Conservation (phyloP, 164 flowering plant species). For the Euptelea pleiosperma region DNA sequence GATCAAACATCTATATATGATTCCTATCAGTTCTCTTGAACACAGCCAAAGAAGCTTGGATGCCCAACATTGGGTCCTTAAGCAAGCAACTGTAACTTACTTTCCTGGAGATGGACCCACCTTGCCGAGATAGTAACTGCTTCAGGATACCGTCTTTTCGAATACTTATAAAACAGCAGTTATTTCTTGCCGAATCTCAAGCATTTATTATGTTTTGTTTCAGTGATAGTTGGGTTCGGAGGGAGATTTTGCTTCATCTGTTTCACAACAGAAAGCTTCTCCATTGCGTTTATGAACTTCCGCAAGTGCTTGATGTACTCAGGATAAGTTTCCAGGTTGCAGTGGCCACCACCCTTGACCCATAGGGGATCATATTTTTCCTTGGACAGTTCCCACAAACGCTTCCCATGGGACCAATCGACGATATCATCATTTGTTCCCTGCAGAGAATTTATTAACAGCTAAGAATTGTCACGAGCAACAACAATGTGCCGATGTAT, state of each 20-base stretch:
- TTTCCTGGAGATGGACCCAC: conserved; percentile 4
- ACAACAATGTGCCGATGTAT: conserved; percentile 6
- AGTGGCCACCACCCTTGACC: conserved; percentile 96
- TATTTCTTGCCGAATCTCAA: conserved; percentile 73
- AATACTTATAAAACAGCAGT: conserved; percentile 5
- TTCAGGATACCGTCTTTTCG: not conserved
- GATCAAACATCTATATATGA: conserved; percentile 10
- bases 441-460: conserved; percentile 36
- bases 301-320: conserved; percentile 92
- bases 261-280: conserved; percentile 60
- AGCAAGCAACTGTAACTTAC: conserved; percentile 1
- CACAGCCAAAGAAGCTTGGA: conserved; percentile 11
- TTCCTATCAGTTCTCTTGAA: conserved; percentile 6
- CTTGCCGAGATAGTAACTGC: not conserved
- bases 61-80: not conserved
- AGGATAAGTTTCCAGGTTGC: conserved; percentile 93
- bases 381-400: conserved; percentile 90
- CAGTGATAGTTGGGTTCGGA: conserved; percentile 44
- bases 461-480: conserved; percentile 11
- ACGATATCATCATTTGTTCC: conserved; percentile 94
- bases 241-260: conserved; percentile 36
- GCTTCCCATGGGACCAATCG: conserved; percentile 87
- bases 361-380: conserved; percentile 95
- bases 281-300: conserved; percentile 86
- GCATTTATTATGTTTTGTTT: conserved; percentile 75